Evolutionary conservation across 1,139 yeast genomes (phyloP).

Genomic region (Zygoascus meyerae): DNA sequence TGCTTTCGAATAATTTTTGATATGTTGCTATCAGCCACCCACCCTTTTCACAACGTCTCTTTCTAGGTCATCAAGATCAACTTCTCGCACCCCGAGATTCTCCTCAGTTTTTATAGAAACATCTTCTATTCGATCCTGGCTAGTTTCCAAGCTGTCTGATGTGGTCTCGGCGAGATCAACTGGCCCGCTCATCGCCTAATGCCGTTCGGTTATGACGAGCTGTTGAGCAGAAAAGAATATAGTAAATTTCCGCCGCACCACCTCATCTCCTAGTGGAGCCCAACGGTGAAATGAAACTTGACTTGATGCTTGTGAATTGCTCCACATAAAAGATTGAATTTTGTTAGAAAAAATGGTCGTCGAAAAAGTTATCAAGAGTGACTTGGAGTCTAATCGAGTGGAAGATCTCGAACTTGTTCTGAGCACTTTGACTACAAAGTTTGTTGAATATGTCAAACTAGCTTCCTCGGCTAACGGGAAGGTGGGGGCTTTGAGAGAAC

Average conservation of each 20-base stretch:
- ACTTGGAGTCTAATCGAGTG: slow-evolving; percentile 36
- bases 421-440: slow-evolving; percentile 34
- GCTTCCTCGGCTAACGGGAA: slow-evolving; percentile 29
- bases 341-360: slow-evolving; percentile 6
- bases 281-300: no score
- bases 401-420: slow-evolving; percentile 43
- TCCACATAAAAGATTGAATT: background rate
- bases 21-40: slow-evolving; percentile 3
- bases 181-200: no score
- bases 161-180: no score
- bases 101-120: slow-evolving; percentile 7
- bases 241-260: no score
- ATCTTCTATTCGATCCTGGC: slow-evolving; percentile 8
- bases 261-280: no score
- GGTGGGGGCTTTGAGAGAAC: slow-evolving; percentile 37
- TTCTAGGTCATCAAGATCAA: slow-evolving; percentile 75
- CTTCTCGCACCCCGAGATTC: slow-evolving; percentile 31
- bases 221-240: no score
- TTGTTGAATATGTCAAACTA: slow-evolving; percentile 38
- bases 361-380: slow-evolving; percentile 2
- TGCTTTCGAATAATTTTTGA: background rate
- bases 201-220: no score
- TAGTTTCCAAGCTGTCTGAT: no score
- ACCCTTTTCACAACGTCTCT: slow-evolving; percentile 52
- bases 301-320: background rate